Percentiles rank a stretch among this genome's conserved stretches.
Conservation (phyloP, 371 early-diverging fungal genomes). For the Smittium culicis region DNA sequence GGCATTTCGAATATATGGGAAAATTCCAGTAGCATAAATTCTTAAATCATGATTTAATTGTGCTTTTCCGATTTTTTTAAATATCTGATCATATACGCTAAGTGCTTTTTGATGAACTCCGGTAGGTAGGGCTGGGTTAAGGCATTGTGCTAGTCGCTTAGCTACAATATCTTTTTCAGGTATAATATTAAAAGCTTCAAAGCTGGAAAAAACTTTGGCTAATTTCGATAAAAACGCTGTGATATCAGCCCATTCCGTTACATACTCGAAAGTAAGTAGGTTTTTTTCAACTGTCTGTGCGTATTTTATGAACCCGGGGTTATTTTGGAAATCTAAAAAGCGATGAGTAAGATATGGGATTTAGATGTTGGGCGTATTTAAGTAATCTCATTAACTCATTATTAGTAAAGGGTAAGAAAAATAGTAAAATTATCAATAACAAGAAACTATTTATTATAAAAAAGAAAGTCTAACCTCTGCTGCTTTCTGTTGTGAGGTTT, state of each 20-base stretch:
- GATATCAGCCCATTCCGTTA: constrained; percentile 92
- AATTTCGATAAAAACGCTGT: constrained; percentile 78
- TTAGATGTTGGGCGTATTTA: too few species aligned
- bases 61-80: constrained; percentile 60
- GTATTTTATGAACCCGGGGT: constrained; percentile 67
- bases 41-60: constrained; percentile 67
- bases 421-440: too few species aligned
- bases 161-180: constrained; percentile 78
- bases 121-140: constrained; percentile 96
- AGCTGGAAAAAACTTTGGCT: constrained; percentile 67
- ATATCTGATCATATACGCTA: constrained; percentile 78
- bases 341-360: too few species aligned
- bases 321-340: neutral
- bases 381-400: too few species aligned
- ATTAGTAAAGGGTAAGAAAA: too few species aligned
- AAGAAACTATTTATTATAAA: too few species aligned
- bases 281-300: constrained; percentile 68
- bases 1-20: constrained; percentile 80
- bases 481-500: too few species aligned
- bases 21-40: constrained; percentile 78
- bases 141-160: constrained; percentile 93
- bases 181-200: constrained; percentile 56
- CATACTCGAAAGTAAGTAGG: constrained; percentile 76
- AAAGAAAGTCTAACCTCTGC: too few species aligned
- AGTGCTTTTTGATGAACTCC: constrained; percentile 97